Conservation (phyloP, 257 asterid species). For the Solanum lignicaule region DNA sequence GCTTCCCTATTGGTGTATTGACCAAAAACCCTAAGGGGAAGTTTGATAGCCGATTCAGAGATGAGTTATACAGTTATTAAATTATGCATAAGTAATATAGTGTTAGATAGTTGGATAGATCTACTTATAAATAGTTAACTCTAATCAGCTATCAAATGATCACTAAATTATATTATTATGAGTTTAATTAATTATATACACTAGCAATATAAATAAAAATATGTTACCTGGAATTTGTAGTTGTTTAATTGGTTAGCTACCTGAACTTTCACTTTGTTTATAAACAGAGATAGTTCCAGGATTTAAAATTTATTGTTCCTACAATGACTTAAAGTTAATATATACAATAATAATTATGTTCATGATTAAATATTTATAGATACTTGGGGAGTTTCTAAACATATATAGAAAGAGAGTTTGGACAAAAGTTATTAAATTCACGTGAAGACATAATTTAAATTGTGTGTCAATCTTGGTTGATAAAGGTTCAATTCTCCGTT, state of each 20-base stretch:
- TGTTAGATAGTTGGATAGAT: too few species aligned
- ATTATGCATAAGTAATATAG: not conserved
- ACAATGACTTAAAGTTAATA: not conserved
- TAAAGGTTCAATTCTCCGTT: too few species aligned
- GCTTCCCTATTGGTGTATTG: not conserved
- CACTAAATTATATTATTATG: too few species aligned
- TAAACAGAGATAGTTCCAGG: accelerated
- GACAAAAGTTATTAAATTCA: too few species aligned
- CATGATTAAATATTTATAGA: not conserved
- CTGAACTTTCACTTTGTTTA: not conserved
- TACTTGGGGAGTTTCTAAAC: not conserved
- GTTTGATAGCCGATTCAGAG: not conserved
- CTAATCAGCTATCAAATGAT: not conserved
- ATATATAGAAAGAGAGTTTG: too few species aligned
- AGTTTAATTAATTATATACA: too few species aligned
- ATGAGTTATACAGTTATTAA: not conserved
- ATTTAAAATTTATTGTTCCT: not conserved
- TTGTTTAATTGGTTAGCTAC: not conserved
- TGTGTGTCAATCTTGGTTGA: not conserved
- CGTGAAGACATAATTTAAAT: too few species aligned
- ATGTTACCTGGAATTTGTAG: not conserved
- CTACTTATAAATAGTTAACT: too few species aligned
- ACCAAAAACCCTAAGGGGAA: not conserved
- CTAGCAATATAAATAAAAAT: not conserved
- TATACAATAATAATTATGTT: not conserved